Base-by-base conservation (phyloP, 2,329 filamentous ascomycete species). In the Aureobasidium uvarum region DNA sequence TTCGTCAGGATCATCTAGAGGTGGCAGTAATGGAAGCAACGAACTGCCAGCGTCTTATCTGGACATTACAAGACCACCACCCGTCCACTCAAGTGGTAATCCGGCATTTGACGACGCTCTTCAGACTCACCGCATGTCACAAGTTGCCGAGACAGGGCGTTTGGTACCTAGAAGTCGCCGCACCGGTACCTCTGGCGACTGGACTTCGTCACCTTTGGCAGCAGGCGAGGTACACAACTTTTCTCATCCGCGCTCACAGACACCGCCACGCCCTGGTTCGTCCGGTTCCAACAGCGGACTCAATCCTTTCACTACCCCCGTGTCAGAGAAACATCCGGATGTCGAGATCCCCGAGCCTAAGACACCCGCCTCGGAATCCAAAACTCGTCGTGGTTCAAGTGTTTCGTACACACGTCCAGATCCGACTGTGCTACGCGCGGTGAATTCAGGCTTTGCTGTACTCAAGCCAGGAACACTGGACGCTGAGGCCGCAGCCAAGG, bases 91-190 rank as follows among this genome's bases (percentile, higher is more conserved):
- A 62, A 71, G 31, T 67, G 68, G 36, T 71, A 73, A 23, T 28
- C 66, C 66, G 2, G 74, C 75, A 54, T 67, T 76, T 13, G 71
- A 75, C 50, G 71, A 63, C 25, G 60, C 81, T 31, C 77, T 82
- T 64, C 75, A 80, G 64, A 80, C 71, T 66, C 80, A 81, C 68
- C 79, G 81, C 38, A 72, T 80, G 63, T 82, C 80, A 6, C 81
- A 81, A 68, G 80, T 80, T 38, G 81, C 81, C 20, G 81, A 83
- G 71, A 82, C 79, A 41, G 81, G 81, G 18, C 80, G 82, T 67
- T 74, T 83, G 54, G 76, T 75, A 33, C 77, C 77, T 25, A 69
- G 78, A 67, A 73, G 76, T 43, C 76, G 77, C 65, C 73, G 71
- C n/a, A 73, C 74, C 68, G 74, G 72, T 65, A 70, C 71, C 64